Conservation (phyloP, 768 basidiomycete genomes). For the Collybiopsis luxurians region DNA sequence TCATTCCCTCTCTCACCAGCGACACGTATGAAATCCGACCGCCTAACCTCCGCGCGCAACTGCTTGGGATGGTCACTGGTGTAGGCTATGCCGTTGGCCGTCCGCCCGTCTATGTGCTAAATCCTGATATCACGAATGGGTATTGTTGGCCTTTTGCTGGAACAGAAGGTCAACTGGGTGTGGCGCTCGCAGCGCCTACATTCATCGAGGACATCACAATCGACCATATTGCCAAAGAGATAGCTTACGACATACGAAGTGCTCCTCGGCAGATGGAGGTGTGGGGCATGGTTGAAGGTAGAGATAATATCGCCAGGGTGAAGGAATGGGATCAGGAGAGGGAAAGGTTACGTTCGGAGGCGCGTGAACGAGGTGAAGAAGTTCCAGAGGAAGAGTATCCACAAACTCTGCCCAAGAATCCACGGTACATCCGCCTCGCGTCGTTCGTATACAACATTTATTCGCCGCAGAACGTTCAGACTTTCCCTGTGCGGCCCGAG, state of each 20-base stretch:
- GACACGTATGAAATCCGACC: constrained; percentile 71
- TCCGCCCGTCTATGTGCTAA: constrained; percentile 81
- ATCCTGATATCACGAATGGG: constrained; percentile 79
- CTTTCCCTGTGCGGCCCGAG: constrained; percentile 70
- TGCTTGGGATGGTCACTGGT: constrained; percentile 60
- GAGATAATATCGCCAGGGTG: constrained; percentile 55
- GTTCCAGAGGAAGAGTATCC: constrained; percentile 42
- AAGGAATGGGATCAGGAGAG: constrained; percentile 50
- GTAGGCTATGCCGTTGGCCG: constrained; percentile 63
- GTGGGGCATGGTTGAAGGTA: constrained; percentile 65
- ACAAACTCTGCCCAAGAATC: constrained; percentile 38
- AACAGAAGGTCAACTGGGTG: constrained; percentile 76
- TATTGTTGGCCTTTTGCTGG: constrained; percentile 95
- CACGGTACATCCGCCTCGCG: constrained; percentile 62
- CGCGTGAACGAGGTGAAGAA: constrained; percentile 28
- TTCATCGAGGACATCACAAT: constrained; percentile 76
- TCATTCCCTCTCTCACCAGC: constrained; percentile 83
- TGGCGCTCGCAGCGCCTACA: constrained; percentile 73
- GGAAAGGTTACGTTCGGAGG: constrained; percentile 30
- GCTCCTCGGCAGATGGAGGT: constrained; percentile 72
- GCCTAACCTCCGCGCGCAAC: constrained; percentile 40
- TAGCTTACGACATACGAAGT: constrained; percentile 76
- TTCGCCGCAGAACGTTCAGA: constrained; percentile 64
- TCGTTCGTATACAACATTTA: constrained; percentile 65
- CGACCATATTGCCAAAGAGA: constrained; percentile 83